A percentile compares a stretch with the other conserved stretches of the same genome.
phyloP scores from a whole-genome alignment of 139 green algal genomes.

The Chlorella sp. region DNA sequence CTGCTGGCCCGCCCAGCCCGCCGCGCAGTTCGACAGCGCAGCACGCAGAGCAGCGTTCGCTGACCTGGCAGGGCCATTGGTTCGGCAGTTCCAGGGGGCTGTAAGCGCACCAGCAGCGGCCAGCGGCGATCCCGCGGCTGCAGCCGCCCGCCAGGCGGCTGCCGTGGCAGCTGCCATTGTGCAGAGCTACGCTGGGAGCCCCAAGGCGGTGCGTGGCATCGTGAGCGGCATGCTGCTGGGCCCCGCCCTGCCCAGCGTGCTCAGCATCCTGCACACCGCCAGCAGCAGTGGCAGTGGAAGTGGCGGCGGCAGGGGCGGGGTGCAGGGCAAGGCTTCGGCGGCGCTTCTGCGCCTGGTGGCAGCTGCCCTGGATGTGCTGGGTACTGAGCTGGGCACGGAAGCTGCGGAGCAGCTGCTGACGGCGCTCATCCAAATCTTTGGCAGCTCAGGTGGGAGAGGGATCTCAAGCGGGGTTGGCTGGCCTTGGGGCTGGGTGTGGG shows the following conservation, averaged over 20 bases:
- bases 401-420: conserved; percentile 35
- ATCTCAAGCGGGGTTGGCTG: background rate
- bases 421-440: conserved; percentile 13
- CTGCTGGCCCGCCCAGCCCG: conserved; percentile 24
- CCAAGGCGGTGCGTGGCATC: conserved; percentile 33
- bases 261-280: background rate
- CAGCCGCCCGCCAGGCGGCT: background rate
- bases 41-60: background rate
- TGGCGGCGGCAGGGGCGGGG: background rate
- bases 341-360: conserved; percentile 36
- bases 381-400: conserved; percentile 21
- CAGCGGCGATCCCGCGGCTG: background rate
- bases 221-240: background rate
- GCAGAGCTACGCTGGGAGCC: conserved; percentile 36
- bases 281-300: background rate
- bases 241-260: background rate
- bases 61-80: background rate
- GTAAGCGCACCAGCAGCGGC: background rate
- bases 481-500: background rate
- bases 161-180: background rate
- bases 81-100: background rate
- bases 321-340: background rate
- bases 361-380: conserved; percentile 24
- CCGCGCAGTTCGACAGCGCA: background rate
- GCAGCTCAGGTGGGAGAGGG: background rate